Evolutionary conservation across 805 yeast genomes (phyloP).

Genomic region (Tetrapisispora namnaoensis): DNA sequence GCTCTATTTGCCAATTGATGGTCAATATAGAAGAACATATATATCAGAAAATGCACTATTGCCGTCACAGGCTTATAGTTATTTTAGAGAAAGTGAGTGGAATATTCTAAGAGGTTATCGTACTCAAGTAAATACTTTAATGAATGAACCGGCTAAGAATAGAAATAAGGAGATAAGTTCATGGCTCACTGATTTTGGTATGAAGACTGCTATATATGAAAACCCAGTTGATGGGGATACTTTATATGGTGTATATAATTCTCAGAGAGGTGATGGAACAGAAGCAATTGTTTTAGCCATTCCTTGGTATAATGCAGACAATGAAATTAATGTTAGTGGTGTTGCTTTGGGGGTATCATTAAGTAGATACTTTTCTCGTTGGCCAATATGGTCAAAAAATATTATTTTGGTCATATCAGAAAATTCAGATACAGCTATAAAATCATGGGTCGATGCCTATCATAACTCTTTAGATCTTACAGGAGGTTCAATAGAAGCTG

Average conservation of each 20-base stretch:
- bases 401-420: conserved; percentile 77
- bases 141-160: conserved; percentile 13
- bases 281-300: conserved; percentile 88
- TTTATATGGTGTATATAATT: conserved; percentile 76
- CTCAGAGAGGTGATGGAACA: conserved; percentile 92
- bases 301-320: conserved; percentile 72
- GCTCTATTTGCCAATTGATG: conserved; percentile 57
- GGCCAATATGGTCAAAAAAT: conserved; percentile 95
- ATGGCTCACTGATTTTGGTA: conserved; percentile 68
- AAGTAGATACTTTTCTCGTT: conserved; percentile 68
- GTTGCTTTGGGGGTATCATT: conserved; percentile 61
- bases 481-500: conserved; percentile 91
- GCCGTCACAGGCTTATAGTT: conserved; percentile 92
- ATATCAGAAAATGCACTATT: conserved; percentile 92
- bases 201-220: conserved; percentile 44
- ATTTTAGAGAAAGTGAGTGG: conserved; percentile 93
- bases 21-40: conserved; percentile 74
- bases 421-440: conserved; percentile 54
- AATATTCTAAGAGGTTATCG: conserved; percentile 80
- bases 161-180: conserved; percentile 39
- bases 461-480: conserved; percentile 77
- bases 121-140: conserved; percentile 31
- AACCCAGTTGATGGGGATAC: conserved; percentile 36
- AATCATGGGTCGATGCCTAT: conserved; percentile 91
- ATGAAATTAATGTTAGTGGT: conserved; percentile 67